phyloP scores from a whole-genome alignment of 2,329 filamentous ascomycete species.

The Sordariomycetes sp. region DNA sequence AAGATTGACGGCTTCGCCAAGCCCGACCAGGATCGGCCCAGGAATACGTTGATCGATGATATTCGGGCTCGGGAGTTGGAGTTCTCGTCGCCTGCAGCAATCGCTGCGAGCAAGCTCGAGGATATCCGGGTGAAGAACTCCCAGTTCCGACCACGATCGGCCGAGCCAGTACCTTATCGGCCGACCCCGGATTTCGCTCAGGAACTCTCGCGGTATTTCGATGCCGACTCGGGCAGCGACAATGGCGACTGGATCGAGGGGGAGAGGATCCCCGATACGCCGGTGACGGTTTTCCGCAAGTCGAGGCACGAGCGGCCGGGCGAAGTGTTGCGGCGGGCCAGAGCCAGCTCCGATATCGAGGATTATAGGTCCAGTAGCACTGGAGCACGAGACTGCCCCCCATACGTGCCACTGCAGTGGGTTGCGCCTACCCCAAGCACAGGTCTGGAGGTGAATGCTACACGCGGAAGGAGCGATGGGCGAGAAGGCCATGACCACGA shows the following conservation, averaged over 20 bases:
- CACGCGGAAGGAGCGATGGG: background rate
- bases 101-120: constrained; percentile 34
- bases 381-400: background rate
- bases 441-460: background rate
- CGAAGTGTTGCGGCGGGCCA: background rate
- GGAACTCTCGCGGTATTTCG: constrained; percentile 7
- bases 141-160: constrained; percentile 17
- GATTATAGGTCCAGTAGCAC: background rate
- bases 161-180: constrained; percentile 22
- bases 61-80: constrained; percentile 29
- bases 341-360: background rate
- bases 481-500: background rate
- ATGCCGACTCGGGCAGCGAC: constrained; percentile 10
- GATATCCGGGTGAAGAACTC: constrained; percentile 39
- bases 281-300: constrained; percentile 23
- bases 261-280: constrained; percentile 22
- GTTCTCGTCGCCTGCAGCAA: constrained; percentile 28
- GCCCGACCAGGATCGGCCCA: constrained; percentile 6
- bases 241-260: constrained; percentile 9
- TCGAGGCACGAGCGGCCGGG: constrained; percentile 8
- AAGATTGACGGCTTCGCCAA: constrained; percentile 12
- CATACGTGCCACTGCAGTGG: background rate
- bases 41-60: constrained; percentile 34
- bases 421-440: background rate
- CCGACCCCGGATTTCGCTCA: constrained; percentile 14